Evolutionary conservation across 2,329 filamentous ascomycete species (phyloP).

Genomic region (Didymella sp.): DNA sequence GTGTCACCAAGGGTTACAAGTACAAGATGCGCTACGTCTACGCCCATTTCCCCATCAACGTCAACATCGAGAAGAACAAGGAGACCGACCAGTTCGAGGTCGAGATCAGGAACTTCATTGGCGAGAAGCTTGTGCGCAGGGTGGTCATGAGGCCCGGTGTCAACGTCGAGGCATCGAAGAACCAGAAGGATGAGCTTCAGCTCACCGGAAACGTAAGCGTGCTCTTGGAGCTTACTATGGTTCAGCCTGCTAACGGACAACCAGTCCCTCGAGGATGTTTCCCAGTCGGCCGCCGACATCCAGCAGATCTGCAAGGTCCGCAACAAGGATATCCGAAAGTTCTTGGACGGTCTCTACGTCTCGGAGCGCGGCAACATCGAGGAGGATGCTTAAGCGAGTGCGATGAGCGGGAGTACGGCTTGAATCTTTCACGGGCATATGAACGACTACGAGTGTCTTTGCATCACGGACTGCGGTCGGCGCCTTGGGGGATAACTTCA

Average conservation of each 20-base stretch:
- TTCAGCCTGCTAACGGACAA: conserved; percentile 27
- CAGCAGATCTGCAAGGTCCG: conserved; percentile 99
- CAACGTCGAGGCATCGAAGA: conserved; percentile 85
- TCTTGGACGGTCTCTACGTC: conserved; percentile 99
- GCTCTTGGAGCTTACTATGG: not conserved
- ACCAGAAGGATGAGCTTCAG: conserved; percentile 97
- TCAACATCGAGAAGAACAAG: conserved; percentile 96
- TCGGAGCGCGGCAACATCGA: conserved; percentile 97
- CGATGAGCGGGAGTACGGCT: conserved; percentile 44
- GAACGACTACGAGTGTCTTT: conserved; percentile 51
- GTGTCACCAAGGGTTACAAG: conserved; percentile 99
- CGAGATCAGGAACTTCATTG: conserved; percentile 82
- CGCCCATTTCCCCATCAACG: conserved; percentile 99
- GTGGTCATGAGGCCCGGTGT: conserved; percentile 91
- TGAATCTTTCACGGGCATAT: conserved; percentile 50
- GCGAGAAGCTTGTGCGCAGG: conserved; percentile 98
- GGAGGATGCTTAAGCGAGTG: conserved; percentile 60
- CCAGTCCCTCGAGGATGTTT: conserved; percentile 87
- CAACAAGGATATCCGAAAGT: conserved; percentile 99
- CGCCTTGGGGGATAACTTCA: conserved; percentile 49
- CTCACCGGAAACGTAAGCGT: conserved; percentile 75
- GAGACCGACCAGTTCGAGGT: conserved; percentile 89
- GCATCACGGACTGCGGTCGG: conserved; percentile 49
- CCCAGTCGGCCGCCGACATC: conserved; percentile 97
- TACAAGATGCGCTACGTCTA: conserved; percentile 99